Conservation (phyloP, 306 rosid genomes). For the Purshia tridentata region DNA sequence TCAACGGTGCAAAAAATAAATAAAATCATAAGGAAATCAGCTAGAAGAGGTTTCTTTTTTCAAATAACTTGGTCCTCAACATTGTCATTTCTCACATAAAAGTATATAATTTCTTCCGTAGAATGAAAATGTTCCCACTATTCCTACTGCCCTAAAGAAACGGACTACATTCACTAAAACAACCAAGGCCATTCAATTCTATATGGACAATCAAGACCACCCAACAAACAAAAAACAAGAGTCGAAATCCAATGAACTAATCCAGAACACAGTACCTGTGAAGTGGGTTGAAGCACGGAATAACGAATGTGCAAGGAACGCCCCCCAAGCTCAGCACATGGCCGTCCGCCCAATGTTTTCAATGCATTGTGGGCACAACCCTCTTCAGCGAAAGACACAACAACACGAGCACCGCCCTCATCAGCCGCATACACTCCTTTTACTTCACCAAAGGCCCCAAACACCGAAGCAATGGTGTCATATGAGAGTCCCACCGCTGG, state of each 20-base stretch:
- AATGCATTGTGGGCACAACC: conserved; percentile 58
- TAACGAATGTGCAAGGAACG: conserved; percentile 71
- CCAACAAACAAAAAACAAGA: background rate
- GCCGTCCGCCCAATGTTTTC: conserved; percentile 54
- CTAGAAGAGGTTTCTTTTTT: background rate
- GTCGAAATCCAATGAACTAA: background rate
- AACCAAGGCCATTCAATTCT: background rate
- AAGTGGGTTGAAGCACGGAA: conserved; percentile 58
- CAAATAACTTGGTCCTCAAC: background rate
- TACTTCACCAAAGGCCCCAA: conserved; percentile 60
- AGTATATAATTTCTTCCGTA: background rate
- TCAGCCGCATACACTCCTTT: conserved; percentile 72
- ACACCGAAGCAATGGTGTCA: conserved; percentile 50
- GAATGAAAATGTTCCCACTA: background rate
- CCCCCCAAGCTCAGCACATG: conserved; percentile 65
- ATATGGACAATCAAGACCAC: background rate
- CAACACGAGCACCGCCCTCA: conserved; percentile 77
- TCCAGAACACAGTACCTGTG: conserved; percentile 33
- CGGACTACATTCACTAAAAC: background rate
- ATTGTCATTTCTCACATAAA: background rate
- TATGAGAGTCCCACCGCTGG: conserved; percentile 65
- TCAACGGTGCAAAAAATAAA: too few species aligned
- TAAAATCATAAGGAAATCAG: too few species aligned
- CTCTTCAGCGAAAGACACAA: conserved; percentile 53
- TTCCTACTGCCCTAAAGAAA: background rate